Base-by-base conservation (phyloP, 495 filamentous ascomycete species). In the Penicillium subrubescens region DNA sequence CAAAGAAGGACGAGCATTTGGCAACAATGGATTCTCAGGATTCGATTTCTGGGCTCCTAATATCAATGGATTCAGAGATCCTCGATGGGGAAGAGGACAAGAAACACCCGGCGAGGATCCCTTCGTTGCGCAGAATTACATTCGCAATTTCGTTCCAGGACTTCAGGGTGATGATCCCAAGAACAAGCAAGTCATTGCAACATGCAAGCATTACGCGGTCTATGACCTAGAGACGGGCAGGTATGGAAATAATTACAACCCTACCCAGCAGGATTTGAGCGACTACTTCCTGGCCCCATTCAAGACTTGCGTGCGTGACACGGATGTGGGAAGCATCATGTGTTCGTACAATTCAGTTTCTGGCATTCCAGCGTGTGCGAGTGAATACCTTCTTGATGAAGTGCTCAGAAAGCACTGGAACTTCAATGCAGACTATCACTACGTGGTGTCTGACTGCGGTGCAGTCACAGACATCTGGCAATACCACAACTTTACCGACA, bases 51-150 rank as follows among this genome's bases (percentile, higher is more conserved):
- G 56, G 56, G 50, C 46, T 33, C 62, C 57, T 2, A 64, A 64
- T 29, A 55, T 64, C 57, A 61, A 61, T 41, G 57, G 50, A 5
- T 89, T 86, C 74, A 74, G 77, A 43, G 84, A 86, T 63, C 84
- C 84, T 10, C 68, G 82, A 12, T 87, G 84, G 84, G 84, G 84
- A 5, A 67, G 84, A 11, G 84, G 84, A 0, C 77, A 80, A 44
- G 86, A 89, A 65, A 86, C 85, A 0, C 84, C 85, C 0, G 84
- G 83, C 27, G 86, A 89, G 68, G 86, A 88, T 54, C 73, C 81
- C 0, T 84, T 81, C 59, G 81, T 82, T 52, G 75, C 84, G 19
- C 76, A 76, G 33, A 75, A 73, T 3, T 89, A 88, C 60, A 80
- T 84, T 5, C 76, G 79, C 29, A 74, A 79, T 21, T 68, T 87